phyloP scores from a whole-genome alignment of 208 protist genomes.

The Trypanosoma lewisi region DNA sequence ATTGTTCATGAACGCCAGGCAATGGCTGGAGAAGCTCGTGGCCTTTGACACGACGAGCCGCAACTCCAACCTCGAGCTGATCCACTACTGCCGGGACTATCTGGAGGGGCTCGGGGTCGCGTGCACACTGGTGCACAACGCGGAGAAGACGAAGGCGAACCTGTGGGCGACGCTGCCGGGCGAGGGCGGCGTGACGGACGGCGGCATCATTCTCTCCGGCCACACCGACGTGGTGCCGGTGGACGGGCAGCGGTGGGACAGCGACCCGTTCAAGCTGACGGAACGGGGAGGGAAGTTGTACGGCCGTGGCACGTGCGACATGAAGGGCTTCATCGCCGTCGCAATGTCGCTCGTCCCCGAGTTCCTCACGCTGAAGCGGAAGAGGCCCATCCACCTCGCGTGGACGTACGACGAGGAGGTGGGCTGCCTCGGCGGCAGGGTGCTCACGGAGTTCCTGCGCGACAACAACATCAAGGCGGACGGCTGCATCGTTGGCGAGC shows the following conservation, averaged over 20 bases:
- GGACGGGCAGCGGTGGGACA: slow-evolving; percentile 56
- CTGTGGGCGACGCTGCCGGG: slow-evolving; percentile 49
- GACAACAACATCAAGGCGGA: slow-evolving; percentile 34
- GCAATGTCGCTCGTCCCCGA: slow-evolving; percentile 48
- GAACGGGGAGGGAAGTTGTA: slow-evolving; percentile 45
- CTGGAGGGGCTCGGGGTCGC: slow-evolving; percentile 6
- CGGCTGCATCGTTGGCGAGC: slow-evolving; percentile 59
- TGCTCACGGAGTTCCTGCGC: slow-evolving; percentile 34
- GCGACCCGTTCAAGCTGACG: slow-evolving; percentile 35
- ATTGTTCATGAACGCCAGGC: too few relatives aligned
- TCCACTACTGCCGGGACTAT: slow-evolving; percentile 37
- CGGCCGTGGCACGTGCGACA: slow-evolving; percentile 54
- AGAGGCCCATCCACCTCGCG: slow-evolving; percentile 38
- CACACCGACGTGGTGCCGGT: slow-evolving; percentile 59
- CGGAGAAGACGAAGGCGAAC: slow-evolving; percentile 41
- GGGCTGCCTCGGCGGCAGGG: slow-evolving; percentile 38
- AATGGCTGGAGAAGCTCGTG: slow-evolving; percentile 52
- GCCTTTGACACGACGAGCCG: slow-evolving; percentile 42
- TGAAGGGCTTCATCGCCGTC: slow-evolving; percentile 60
- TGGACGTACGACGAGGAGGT: slow-evolving; percentile 43
- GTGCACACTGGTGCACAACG: slow-evolving; percentile 27
- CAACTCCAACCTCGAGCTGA: slow-evolving; percentile 48
- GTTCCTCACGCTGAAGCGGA: slow-evolving; percentile 38
- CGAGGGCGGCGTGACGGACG: slow-evolving; percentile 25
- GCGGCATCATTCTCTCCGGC: slow-evolving; percentile 54